Conservation (phyloP, 2,329 filamentous ascomycete genomes). For the Colletotrichum sp. region DNA sequence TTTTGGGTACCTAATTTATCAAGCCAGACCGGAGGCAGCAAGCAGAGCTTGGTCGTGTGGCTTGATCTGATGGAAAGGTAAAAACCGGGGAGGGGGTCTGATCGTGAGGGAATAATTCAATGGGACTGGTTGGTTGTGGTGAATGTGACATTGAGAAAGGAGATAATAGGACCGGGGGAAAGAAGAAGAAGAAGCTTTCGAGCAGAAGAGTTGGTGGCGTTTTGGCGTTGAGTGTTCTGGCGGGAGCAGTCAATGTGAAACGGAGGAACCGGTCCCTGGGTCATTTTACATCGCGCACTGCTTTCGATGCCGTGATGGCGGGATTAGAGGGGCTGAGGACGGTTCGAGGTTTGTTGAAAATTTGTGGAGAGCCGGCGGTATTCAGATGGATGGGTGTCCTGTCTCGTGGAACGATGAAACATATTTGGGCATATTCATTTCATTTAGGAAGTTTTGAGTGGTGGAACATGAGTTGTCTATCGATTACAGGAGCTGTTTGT, state of each 20-base stretch:
- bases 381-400: not conserved
- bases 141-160: not conserved
- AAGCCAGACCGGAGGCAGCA: not conserved
- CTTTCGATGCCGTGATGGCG: not conserved
- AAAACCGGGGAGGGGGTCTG: not conserved
- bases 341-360: not conserved
- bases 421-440: not conserved
- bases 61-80: not conserved
- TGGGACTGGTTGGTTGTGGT: not conserved
- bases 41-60: not conserved
- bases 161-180: not conserved
- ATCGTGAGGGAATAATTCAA: not conserved
- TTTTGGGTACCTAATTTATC: not conserved
- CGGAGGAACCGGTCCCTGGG: constrained; percentile 3
- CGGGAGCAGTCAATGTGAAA: constrained; percentile 1
- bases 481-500: not conserved
- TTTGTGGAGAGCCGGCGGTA: not conserved
- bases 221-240: not conserved
- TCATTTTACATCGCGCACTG: not conserved
- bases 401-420: not conserved
- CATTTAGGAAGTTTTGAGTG: not conserved
- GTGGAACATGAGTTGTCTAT: not conserved
- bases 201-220: not conserved
- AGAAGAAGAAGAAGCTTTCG: not conserved
- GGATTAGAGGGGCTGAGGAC: not conserved